Percentiles rank a stretch among this genome's conserved stretches.
Evolutionary conservation across 257 asterid species (phyloP).

Genomic region (Petrea volubilis): DNA sequence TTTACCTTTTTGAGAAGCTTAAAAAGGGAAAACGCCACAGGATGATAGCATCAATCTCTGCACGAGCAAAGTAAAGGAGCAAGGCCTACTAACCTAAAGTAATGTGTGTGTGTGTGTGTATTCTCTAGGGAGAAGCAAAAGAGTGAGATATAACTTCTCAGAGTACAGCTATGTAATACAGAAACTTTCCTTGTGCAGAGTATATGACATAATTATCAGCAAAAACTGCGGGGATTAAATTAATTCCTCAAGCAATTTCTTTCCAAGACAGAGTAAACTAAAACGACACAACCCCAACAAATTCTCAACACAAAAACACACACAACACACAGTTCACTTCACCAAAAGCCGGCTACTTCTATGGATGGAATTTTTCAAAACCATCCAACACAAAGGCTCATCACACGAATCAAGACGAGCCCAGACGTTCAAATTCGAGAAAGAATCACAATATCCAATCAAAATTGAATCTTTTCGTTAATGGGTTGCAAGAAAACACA

Average conservation of each 20-base stretch:
- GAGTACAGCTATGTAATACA: slow-evolving; percentile 31
- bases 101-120: not conserved
- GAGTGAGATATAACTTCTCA: slow-evolving; percentile 16
- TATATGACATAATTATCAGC: slow-evolving; percentile 4
- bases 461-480: slow-evolving; percentile 13
- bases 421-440: slow-evolving; percentile 17
- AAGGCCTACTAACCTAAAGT: not conserved
- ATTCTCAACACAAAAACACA: not conserved
- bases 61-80: slow-evolving; percentile 21
- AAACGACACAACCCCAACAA: slow-evolving; percentile 14
- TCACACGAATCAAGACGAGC: slow-evolving; percentile 1
- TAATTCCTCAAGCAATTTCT: slow-evolving; percentile 1
- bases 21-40: slow-evolving; percentile 16
- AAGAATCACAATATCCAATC: slow-evolving; percentile 12
- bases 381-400: not conserved
- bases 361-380: not conserved
- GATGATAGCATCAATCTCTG: slow-evolving; percentile 18
- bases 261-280: slow-evolving; percentile 14
- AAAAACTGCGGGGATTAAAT: slow-evolving; percentile 16
- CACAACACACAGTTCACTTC: slow-evolving; percentile 11
- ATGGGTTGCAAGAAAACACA: not conserved
- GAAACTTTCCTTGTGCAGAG: slow-evolving; percentile 19
- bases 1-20: slow-evolving; percentile 28
- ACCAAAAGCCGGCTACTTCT: slow-evolving; percentile 21
- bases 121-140: slow-evolving; percentile 16